These are phyloP conservation scores for Butyriboletus appendiculatus DNA, from an alignment of 1,284 basidiomycete genomes.

Conservation along the genomic window DNA sequence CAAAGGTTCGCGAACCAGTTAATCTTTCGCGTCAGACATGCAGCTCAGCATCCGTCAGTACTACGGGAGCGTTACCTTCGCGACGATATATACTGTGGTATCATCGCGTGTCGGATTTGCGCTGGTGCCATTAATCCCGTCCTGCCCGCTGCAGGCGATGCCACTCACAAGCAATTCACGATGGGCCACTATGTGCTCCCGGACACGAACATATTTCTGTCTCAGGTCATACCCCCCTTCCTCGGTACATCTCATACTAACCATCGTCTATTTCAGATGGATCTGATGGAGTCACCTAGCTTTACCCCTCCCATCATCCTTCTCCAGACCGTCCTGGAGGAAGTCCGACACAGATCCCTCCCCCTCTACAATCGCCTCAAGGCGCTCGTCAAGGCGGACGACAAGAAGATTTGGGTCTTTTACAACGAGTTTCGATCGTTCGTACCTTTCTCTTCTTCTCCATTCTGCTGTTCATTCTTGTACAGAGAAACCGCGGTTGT, in stretches of 20 bases:
- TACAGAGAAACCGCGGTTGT: slow-evolving; percentile 76
- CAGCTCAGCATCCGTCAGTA: slow-evolving; percentile 46
- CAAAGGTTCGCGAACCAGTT: slow-evolving; percentile 57
- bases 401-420: slow-evolving; percentile 83
- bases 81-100: slow-evolving; percentile 92
- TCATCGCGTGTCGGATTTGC: slow-evolving; percentile 71
- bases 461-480: slow-evolving; percentile 4
- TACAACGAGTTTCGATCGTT: slow-evolving; percentile 90
- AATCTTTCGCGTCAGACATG: not conserved
- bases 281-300: slow-evolving; percentile 77
- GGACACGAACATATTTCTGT: slow-evolving; percentile 95
- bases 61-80: slow-evolving; percentile 95
- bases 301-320: slow-evolving; percentile 84
- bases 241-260: slow-evolving; percentile 1
- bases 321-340: slow-evolving; percentile 94
- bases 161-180: slow-evolving; percentile 53
- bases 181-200: slow-evolving; percentile 85
- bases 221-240: slow-evolving; percentile 52
- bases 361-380: slow-evolving; percentile 93
- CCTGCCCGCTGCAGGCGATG: slow-evolving; percentile 54
- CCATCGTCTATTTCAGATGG: slow-evolving; percentile 64
- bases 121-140: slow-evolving; percentile 38
- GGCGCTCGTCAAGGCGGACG: slow-evolving; percentile 78
- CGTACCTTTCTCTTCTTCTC: slow-evolving; percentile 26
- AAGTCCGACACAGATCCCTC: slow-evolving; percentile 93